These are phyloP conservation scores for Phoenix roebelenii DNA, from an alignment of 176 grass and related monocot genomes.

Conservation along the genomic window DNA sequence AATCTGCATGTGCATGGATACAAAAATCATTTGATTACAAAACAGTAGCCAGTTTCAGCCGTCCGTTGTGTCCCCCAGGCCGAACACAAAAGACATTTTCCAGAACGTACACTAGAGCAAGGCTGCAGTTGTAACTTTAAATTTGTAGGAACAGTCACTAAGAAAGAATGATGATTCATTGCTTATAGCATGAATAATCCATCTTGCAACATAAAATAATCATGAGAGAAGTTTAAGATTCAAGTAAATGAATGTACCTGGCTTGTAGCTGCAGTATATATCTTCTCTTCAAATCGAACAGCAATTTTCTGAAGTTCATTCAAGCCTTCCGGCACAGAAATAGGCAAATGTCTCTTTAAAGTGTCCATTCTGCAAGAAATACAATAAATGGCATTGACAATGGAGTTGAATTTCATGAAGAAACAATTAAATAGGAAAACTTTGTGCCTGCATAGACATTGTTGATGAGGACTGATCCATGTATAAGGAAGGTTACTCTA, in stretches of 20 bases:
- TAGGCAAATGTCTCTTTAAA: conserved; percentile 64
- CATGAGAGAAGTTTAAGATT: neutral
- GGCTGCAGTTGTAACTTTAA: too few species aligned
- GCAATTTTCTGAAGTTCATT: conserved; percentile 69
- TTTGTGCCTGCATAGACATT: too few species aligned
- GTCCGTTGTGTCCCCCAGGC: too few species aligned
- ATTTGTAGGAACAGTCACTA: too few species aligned
- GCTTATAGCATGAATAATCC: neutral
- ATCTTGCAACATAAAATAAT: neutral
- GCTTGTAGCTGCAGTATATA: conserved; percentile 41
- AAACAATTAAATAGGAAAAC: neutral
- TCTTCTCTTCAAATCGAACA: conserved; percentile 63
- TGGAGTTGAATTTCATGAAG: neutral
- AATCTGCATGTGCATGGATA: too few species aligned
- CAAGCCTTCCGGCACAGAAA: conserved; percentile 49
- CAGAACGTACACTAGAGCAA: too few species aligned
- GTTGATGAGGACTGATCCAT: too few species aligned
- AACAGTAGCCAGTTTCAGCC: too few species aligned
- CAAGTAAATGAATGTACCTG: conserved; percentile 28
- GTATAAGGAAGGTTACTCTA: too few species aligned
- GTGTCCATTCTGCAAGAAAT: conserved; percentile 53
- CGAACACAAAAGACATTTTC: too few species aligned
- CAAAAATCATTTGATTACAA: too few species aligned
- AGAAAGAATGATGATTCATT: too few species aligned
- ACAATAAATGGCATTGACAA: conserved; percentile 1